Conservation (phyloP, 2,329 filamentous ascomycete species). For the Ophiostoma ips region DNA sequence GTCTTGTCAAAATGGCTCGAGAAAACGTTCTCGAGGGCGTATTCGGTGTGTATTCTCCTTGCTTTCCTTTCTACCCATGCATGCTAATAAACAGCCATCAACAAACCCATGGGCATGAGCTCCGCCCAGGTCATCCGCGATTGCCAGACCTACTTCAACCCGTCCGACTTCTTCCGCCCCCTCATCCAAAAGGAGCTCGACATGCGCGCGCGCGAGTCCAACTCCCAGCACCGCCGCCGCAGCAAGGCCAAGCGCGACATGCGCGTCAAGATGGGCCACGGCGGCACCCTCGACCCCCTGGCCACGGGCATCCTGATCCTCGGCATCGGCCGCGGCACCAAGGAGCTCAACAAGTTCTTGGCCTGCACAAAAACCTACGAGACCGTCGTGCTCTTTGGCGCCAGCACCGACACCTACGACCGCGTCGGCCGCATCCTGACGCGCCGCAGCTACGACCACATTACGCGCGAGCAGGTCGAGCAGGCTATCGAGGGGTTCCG, state of each 20-base stretch:
- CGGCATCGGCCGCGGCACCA: constrained; percentile 79
- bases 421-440: constrained; percentile 69
- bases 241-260: constrained; percentile 41
- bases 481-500: constrained; percentile 60
- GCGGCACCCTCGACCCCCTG: constrained; percentile 85
- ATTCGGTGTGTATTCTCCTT: constrained; percentile 33
- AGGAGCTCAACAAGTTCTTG: constrained; percentile 63
- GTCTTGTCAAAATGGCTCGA: constrained; percentile 36
- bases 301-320: constrained; percentile 87
- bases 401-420: constrained; percentile 88
- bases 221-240: constrained; percentile 45
- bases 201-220: constrained; percentile 40
- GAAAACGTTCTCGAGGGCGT: constrained; percentile 41
- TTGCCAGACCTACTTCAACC: constrained; percentile 71
- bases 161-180: constrained; percentile 64
- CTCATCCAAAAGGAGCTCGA: constrained; percentile 45
- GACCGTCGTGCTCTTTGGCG: constrained; percentile 76
- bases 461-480: constrained; percentile 68
- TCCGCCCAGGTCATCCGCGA: constrained; percentile 86
- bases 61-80: not conserved
- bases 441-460: constrained; percentile 60
- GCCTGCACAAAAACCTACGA: constrained; percentile 90
- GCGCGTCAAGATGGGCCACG: constrained; percentile 88
- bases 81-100: constrained; percentile 51
- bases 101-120: constrained; percentile 77